phyloP scores from a whole-genome alignment of 441 rosid genomes.

The Arabidopsis hybrid region DNA sequence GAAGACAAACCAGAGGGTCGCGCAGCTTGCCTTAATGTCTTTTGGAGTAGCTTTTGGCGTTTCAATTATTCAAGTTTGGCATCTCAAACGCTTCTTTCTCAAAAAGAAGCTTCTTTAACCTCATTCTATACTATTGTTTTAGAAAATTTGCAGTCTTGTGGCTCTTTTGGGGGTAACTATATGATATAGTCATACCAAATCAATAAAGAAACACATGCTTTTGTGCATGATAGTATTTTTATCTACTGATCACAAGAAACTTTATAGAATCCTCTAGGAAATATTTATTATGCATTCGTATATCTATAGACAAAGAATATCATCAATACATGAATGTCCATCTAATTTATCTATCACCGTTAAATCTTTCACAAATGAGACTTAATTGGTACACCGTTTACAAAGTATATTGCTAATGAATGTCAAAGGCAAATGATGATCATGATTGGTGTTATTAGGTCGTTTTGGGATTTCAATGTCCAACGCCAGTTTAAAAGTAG shows the following conservation, averaged over 20 bases:
- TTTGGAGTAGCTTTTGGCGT: conserved; percentile 62
- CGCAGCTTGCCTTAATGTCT: conserved; percentile 70
- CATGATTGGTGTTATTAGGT: not conserved
- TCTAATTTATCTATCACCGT: not conserved
- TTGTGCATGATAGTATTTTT: not conserved
- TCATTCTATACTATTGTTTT: not conserved
- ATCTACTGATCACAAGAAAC: not conserved
- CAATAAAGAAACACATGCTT: conserved; percentile 26
- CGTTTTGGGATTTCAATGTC: not conserved
- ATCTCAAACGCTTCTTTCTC: conserved; percentile 66
- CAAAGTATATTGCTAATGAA: not conserved
- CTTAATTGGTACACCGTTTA: not conserved
- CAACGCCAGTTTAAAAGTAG: not conserved
- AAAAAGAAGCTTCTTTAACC: conserved; percentile 47
- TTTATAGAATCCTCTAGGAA: not conserved
- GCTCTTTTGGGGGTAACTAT: not conserved
- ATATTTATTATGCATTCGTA: not conserved
- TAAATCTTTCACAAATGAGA: not conserved
- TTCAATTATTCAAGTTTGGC: conserved; percentile 68
- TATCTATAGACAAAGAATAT: not conserved
- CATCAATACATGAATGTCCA: conserved; percentile 4
- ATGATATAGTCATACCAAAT: conserved; percentile 13
- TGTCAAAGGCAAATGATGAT: not conserved
- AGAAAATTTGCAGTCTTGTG: conserved; percentile 12
- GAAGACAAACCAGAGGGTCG: conserved; percentile 71